Evolutionary conservation across 2,329 filamentous ascomycete species (phyloP).

Genomic region (Chrysosporium keratinophilum): DNA sequence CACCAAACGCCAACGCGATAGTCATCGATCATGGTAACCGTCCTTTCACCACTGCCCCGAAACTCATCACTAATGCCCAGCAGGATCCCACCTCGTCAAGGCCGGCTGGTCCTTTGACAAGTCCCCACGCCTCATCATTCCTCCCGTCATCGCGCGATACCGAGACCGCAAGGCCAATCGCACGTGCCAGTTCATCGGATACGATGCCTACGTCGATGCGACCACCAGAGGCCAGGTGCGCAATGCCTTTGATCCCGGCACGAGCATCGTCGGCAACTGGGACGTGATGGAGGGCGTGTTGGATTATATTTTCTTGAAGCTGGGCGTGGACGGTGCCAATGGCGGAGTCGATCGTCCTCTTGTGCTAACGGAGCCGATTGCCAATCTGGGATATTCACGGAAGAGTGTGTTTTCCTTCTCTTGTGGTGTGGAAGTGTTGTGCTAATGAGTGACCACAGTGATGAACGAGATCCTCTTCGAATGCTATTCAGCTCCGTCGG

Average conservation of each 20-base stretch:
- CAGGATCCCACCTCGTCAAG: conserved; percentile 78
- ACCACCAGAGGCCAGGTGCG: conserved; percentile 84
- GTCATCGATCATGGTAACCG: conserved; percentile 92
- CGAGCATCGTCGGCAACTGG: conserved; percentile 91
- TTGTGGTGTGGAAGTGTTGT: too few species aligned
- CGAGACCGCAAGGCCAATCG: conserved; percentile 86
- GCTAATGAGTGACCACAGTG: conserved; percentile 42
- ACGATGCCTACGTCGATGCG: conserved; percentile 88
- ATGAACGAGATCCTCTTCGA: conserved; percentile 98
- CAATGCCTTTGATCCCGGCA: conserved; percentile 81
- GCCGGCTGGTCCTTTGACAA: conserved; percentile 93
- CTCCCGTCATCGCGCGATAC: conserved; percentile 89
- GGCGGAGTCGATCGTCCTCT: conserved; percentile 74
- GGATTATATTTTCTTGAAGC: conserved; percentile 88
- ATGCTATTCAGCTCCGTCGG: conserved; percentile 79
- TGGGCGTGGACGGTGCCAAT: conserved; percentile 64
- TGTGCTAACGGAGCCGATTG: conserved; percentile 91
- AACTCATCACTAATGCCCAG: not conserved
- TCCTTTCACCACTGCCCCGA: not conserved
- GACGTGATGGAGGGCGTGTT: conserved; percentile 91
- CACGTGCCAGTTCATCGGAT: conserved; percentile 83
- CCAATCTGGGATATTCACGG: conserved; percentile 77
- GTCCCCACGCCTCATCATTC: conserved; percentile 65
- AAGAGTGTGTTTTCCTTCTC: conserved; percentile 53
- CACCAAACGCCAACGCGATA: conserved; percentile 59